These are phyloP conservation scores for Phytophthora rubi DNA, from an alignment of 352 stramenopile species.

Conservation along the genomic window DNA sequence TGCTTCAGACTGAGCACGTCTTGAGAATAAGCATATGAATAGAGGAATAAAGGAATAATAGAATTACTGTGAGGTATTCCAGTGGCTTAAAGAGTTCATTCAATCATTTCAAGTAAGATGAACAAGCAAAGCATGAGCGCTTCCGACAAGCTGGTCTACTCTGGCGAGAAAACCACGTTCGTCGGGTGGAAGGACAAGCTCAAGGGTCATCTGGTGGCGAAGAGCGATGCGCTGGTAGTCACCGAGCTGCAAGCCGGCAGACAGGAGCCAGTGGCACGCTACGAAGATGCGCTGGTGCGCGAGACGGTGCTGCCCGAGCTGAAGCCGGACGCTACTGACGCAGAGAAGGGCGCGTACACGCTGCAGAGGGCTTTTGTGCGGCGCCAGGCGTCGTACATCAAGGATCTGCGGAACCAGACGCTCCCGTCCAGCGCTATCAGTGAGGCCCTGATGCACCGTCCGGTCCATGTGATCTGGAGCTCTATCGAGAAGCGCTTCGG, in stretches of 20 bases:
- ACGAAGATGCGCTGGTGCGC: too few relatives aligned
- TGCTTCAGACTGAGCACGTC: constrained; percentile 5
- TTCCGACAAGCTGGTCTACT: background rate
- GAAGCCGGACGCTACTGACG: background rate
- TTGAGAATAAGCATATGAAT: constrained; percentile 1
- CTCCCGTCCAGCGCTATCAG: background rate
- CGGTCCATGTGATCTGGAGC: constrained; percentile 12
- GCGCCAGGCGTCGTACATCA: constrained; percentile 12
- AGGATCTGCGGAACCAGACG: constrained; percentile 3
- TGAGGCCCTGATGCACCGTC: background rate
- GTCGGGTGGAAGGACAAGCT: too few relatives aligned
- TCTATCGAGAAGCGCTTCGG: background rate
- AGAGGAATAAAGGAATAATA: constrained; percentile 5
- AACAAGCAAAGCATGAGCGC: background rate
- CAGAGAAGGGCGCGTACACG: background rate
- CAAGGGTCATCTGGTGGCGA: too few relatives aligned
- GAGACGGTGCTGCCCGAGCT: too few relatives aligned
- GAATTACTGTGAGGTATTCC: background rate
- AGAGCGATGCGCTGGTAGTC: too few relatives aligned
- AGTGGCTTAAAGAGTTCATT: background rate
- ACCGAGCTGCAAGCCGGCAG: too few relatives aligned
- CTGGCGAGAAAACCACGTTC: background rate
- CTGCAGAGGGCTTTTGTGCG: constrained; percentile 6
- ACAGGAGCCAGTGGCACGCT: too few relatives aligned
- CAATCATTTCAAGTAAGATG: constrained; percentile 1